Base-by-base conservation (phyloP, 2,329 filamentous ascomycete species). In the Trichoderma sp. region DNA sequence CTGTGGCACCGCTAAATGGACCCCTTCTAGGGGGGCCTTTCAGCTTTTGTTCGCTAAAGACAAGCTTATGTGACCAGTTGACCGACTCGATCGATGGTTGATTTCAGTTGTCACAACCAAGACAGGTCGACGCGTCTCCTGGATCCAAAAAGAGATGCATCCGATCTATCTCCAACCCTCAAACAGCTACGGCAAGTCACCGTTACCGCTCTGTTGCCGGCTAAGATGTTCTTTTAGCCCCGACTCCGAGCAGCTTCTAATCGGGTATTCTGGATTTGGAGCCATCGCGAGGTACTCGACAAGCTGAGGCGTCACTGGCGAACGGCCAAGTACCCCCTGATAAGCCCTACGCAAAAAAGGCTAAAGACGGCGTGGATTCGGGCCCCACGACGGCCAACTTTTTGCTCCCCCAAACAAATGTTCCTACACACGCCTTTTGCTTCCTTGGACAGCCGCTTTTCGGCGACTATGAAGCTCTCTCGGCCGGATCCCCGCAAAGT, bases 401-500 rank as follows among this genome's bases (percentile, higher is more conserved):
- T 62, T 62, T 18, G n/a, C 21, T 53, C n/a, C 69, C 59, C 59
- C 59, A 62, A 59, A 53, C 27, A 38, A 38, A 27, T 24, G 59
- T 41, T n/a, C 59, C 27, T 33, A 18, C 59, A 27, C 24, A 56
- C 35, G 41, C 56, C n/a, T 27, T 64, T 56, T n/a, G 53, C 62
- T 66, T 60, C 31, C 60, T 24, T 56, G n/a, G 29, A 35, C 14
- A 64, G 59, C 69, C 69, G 69, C 59, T 72, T 72, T 64, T 72
- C 69, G 69, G 69, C 59, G 59, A 63, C 69, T 27, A 64, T 53
- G 59, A 53, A 64, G 38, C 38, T 45, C 59, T 64, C 38, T 27
- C 38, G 38, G 50, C 71, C 83, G 81, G 78, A 82, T 81, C 74
- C 69, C 74, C 74, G 74, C 74, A 75, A 75, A 63, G 74, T 75